phyloP scores from a whole-genome alignment of 2,329 filamentous ascomycete genomes.

The Ceratocystis ficicola region DNA sequence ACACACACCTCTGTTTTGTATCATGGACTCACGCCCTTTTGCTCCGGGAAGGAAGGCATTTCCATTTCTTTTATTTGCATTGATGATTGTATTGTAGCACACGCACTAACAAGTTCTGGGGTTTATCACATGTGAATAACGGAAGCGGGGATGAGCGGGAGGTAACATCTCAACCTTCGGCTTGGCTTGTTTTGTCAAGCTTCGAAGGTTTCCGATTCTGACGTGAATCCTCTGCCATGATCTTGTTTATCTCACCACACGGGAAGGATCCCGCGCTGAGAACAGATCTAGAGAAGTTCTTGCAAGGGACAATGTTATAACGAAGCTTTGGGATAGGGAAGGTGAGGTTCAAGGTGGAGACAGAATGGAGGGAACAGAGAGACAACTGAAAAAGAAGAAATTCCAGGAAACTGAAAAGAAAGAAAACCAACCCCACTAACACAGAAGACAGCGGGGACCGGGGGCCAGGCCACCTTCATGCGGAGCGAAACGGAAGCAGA shows the following conservation, averaged over 20 bases:
- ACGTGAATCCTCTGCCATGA: background rate
- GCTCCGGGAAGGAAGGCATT: too few species aligned
- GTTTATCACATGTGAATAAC: background rate
- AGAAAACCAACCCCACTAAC: background rate
- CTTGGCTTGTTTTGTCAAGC: background rate
- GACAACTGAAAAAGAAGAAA: constrained; percentile 20
- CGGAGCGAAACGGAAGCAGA: background rate
- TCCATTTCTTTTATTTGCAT: background rate
- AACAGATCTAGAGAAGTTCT: too few species aligned
- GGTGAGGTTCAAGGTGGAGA: background rate
- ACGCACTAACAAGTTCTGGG: background rate
- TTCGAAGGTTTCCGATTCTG: background rate
- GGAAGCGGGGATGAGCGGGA: background rate
- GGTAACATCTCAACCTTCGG: background rate
- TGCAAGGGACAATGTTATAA: background rate
- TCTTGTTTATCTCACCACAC: background rate
- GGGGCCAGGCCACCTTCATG: background rate
- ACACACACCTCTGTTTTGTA: too few species aligned
- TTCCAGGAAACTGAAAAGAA: constrained; percentile 9
- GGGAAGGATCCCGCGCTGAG: constrained; percentile 8
- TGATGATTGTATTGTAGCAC: background rate
- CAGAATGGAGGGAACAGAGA: too few species aligned
- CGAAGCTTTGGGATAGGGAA: background rate
- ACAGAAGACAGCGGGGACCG: background rate
- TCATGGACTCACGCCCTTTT: too few species aligned